These are phyloP conservation scores for Pythium aquatile DNA, from an alignment of 352 stramenopile species.

Conservation along the genomic window DNA sequence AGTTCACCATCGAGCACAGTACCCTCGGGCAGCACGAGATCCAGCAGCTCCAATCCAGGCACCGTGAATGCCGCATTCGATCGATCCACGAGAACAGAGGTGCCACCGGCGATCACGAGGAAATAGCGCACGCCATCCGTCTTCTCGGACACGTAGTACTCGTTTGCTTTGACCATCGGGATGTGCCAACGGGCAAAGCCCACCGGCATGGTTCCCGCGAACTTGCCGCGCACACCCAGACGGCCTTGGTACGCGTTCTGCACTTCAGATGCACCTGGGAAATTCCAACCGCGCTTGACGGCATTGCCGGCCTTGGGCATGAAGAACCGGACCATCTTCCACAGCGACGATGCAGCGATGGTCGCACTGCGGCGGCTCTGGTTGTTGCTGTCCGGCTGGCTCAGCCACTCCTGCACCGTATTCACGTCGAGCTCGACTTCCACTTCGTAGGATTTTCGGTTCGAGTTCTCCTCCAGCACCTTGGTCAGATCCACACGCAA, in stretches of 20 bases:
- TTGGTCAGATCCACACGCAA: slow-evolving; percentile 83
- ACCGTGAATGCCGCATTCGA: slow-evolving; percentile 80
- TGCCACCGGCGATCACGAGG: slow-evolving; percentile 74
- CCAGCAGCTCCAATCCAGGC: slow-evolving; percentile 76
- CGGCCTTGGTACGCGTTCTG: slow-evolving; percentile 80
- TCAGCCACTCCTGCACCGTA: slow-evolving; percentile 73
- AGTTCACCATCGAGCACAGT: slow-evolving; percentile 90
- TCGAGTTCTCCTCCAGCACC: slow-evolving; percentile 72
- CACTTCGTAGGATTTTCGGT: slow-evolving; percentile 72
- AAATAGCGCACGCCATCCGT: slow-evolving; percentile 92
- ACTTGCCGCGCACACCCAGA: slow-evolving; percentile 74
- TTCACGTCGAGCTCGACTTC: slow-evolving; percentile 74
- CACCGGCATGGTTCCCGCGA: slow-evolving; percentile 89
- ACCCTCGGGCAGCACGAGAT: slow-evolving; percentile 75
- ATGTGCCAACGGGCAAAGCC: slow-evolving; percentile 91
- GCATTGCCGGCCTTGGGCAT: slow-evolving; percentile 79
- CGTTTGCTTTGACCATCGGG: slow-evolving; percentile 70
- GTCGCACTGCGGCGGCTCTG: slow-evolving; percentile 73
- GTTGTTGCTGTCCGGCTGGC: slow-evolving; percentile 66
- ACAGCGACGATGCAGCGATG: slow-evolving; percentile 61
- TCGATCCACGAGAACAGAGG: slow-evolving; percentile 69
- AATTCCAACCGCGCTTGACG: slow-evolving; percentile 79
- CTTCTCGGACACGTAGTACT: slow-evolving; percentile 91
- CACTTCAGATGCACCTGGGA: slow-evolving; percentile 62
- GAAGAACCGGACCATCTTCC: slow-evolving; percentile 85